Evolutionary conservation across 176 grass and related monocot genomes (phyloP), one percentile per base, ranked within the genome.

Genomic region (Cenchrus purpureus): DNA sequence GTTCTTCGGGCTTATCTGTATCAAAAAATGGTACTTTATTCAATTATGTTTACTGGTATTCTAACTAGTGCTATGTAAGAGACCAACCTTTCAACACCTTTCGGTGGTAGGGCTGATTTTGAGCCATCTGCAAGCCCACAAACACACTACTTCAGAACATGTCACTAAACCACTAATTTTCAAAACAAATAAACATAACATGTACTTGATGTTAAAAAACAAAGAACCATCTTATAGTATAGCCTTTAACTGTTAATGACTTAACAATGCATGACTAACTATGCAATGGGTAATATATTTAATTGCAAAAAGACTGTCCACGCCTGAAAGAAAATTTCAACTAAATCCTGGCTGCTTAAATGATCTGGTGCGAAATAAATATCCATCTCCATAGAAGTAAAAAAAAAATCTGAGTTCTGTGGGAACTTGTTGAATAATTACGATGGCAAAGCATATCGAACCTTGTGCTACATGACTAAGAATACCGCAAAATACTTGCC

Each of bases 61-160:
- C 44, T 77, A 83, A 66, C 42, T 90, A 52, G 59, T 60, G 58
- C 45, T 43, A 58, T 74, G 56, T 72, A 81, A 66, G 71, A 45
- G 68, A 51, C 28, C 20, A 74, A 98, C 97, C 93, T 98, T 94
- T 98, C 97, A 77, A 98, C 86, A 89, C 91, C 91, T 92, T 94
- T 92, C 4, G 85, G 89, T 60, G 93, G 93, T 46, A 86, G 73
- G n/a, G 88, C 83, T 90, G 96, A 95, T 87, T 79, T 92, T 68
- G 96, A 94, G 79, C 86, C 90, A 85, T 86, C 96, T 98, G 86
- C 77, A 82, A 71, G 60, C 22, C 44, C 37, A 40, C 37, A 90
- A 51, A 81, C n/a, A 87, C 40, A 85, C 11, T 55, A 73, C 25
- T 60, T 87, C 22, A 76, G 72, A 78, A 79, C 5, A 8, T 68